A percentile compares a stretch with the other conserved stretches of the same genome.
Evolutionary conservation across 2,329 filamentous ascomycete genomes (phyloP).

Genomic region (Ophiostoma sp.): DNA sequence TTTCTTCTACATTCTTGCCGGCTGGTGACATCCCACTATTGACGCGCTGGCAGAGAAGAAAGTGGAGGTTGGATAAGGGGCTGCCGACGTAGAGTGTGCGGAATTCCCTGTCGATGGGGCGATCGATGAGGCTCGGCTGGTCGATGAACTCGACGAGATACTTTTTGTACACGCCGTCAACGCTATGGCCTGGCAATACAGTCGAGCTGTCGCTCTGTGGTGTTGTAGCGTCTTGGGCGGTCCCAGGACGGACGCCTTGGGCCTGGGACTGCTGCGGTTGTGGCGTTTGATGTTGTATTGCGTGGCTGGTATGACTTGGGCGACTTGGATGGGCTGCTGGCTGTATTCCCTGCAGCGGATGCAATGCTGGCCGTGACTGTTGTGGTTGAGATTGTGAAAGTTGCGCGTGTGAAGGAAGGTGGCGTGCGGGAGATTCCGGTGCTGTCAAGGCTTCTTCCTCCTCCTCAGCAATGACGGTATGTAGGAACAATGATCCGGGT

Average conservation of each 20-base stretch:
- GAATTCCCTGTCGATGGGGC: background rate
- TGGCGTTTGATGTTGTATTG: background rate
- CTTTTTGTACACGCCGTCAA: background rate
- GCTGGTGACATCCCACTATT: background rate
- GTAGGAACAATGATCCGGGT: background rate
- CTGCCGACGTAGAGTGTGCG: background rate
- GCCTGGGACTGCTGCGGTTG: background rate
- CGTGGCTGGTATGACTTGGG: background rate
- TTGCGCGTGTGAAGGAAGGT: background rate
- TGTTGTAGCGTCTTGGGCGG: background rate
- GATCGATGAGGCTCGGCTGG: background rate
- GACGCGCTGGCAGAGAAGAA: background rate
- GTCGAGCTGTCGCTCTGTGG: background rate
- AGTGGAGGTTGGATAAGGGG: background rate
- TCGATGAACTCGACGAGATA: background rate
- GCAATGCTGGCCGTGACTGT: background rate
- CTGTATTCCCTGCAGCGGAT: background rate
- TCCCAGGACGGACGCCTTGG: background rate
- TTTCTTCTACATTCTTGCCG: background rate
- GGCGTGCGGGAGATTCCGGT: background rate
- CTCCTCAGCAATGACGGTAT: constrained; percentile 2
- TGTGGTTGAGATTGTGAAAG: background rate
- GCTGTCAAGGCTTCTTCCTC: background rate
- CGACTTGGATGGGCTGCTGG: background rate
- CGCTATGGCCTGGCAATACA: background rate